Conservation (phyloP, 331 rosid genomes). For the Cydonia oblonga region DNA sequence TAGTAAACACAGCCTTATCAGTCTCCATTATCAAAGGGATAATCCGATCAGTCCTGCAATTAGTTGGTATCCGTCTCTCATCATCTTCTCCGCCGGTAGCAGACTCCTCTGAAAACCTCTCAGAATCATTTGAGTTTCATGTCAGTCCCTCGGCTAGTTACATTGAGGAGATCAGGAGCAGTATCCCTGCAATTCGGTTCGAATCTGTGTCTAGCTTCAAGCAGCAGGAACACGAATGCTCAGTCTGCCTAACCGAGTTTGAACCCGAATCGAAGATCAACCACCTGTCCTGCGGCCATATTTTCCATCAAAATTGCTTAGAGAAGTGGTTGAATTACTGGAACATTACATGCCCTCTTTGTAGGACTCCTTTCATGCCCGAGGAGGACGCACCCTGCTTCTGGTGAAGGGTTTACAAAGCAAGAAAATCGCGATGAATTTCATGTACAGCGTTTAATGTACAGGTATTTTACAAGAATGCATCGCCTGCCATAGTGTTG, state of each 20-base stretch:
- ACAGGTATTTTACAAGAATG: slow-evolving; percentile 20
- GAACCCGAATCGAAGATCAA: slow-evolving; percentile 71
- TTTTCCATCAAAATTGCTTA: slow-evolving; percentile 74
- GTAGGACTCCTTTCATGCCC: slow-evolving; percentile 71
- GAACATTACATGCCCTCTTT: slow-evolving; percentile 93
- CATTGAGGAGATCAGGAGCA: slow-evolving; percentile 52
- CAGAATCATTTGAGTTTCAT: slow-evolving; percentile 37
- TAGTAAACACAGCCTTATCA: slow-evolving; percentile 67
- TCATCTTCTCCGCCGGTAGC: slow-evolving; percentile 24
- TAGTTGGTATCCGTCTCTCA: slow-evolving; percentile 49
- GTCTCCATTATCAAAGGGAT: slow-evolving; percentile 69
- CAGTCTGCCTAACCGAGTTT: slow-evolving; percentile 63
- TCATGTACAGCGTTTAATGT: slow-evolving; percentile 53
- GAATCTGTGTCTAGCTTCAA: slow-evolving; percentile 28
- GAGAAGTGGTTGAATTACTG: slow-evolving; percentile 84
- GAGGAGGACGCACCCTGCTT: slow-evolving; percentile 54
- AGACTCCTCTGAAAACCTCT: slow-evolving; percentile 25
- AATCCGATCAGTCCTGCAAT: slow-evolving; percentile 55
- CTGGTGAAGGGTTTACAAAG: slow-evolving; percentile 32
- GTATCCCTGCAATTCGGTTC: slow-evolving; percentile 40
- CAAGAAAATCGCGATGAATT: slow-evolving; percentile 8
- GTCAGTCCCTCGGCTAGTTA: slow-evolving; percentile 31
- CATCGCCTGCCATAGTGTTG: slow-evolving; percentile 21
- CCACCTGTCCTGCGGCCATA: slow-evolving; percentile 67
- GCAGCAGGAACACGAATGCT: slow-evolving; percentile 51